Base-by-base conservation (phyloP, 192 early-diverging fungal species). In the Funneliformis geosporum region DNA sequence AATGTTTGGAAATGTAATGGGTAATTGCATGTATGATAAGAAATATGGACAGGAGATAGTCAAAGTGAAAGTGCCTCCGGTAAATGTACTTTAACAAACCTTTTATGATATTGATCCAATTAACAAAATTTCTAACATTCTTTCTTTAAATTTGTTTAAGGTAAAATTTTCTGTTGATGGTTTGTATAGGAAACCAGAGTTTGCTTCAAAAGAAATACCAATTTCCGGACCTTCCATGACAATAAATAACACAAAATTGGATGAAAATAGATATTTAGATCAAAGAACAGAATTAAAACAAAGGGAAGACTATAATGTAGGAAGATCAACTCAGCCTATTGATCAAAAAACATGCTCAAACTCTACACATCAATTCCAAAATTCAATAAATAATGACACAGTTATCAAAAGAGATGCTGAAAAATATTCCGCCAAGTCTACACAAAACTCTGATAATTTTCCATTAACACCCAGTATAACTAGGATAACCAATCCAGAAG, bases 1-100 rank as follows among this genome's bases (percentile, higher is more conserved):
- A 4, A 83, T 86, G 61, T 97, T 97, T 83, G 98, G 98, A 66
- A 96, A 96, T 74, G 83, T 88, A 21, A 66, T 98, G 70, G 94
- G 96, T 14, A 93, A 94, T 80, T 95, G 96, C 78, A 83, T 95
- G 7, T 95, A 96, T 84, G 93, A 96, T 80, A 97, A 95, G 84
- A 86, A 92, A 59, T 94, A 84, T 44, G 8, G 14, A 28, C 23
- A 76, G 38, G 28, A 76, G 42, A 62, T 76, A 38, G 5, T 2
- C 23, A 47, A 43, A 47, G 42, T 73, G 16, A 73, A 73, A 50
- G 71, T 43, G 14, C 44, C 71, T 11, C 18, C 40, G 61, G 47
- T 55, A 55, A 12, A 16, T 55, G 47, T 55, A 16, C n/a, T n/a
- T n/a, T n/a, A 16, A 47, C 14, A 5, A 55, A 55, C 14, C 14